Evolutionary conservation across 805 yeast genomes (phyloP).

Genomic region (Yarrowia sp.): DNA sequence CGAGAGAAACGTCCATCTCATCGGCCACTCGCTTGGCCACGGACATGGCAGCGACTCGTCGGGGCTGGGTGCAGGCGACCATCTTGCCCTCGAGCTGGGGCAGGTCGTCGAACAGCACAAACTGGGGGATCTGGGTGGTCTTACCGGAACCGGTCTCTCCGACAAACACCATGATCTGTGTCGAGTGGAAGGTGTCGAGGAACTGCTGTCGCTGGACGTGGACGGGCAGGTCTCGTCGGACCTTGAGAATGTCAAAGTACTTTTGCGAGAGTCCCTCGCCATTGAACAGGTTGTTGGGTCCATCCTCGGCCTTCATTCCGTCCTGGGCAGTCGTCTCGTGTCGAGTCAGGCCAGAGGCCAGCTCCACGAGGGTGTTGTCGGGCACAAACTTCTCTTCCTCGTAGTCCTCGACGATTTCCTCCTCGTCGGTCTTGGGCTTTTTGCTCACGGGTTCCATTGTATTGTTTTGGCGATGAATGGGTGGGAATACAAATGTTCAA

Average conservation of each 20-base stretch:
- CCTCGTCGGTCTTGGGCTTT: conserved; percentile 26
- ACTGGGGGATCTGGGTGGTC: conserved; percentile 97
- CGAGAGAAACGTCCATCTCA: conserved; percentile 90
- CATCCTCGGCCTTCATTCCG: conserved; percentile 44
- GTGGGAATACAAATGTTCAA: not conserved
- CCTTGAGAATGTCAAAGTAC: conserved; percentile 74
- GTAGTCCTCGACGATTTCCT: conserved; percentile 2
- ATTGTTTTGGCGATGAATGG: not conserved
- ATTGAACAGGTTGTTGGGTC: conserved; percentile 72
- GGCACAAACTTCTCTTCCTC: not conserved
- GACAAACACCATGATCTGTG: conserved; percentile 95
- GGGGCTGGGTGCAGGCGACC: conserved; percentile 93
- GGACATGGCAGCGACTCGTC: conserved; percentile 99
- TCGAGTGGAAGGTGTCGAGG: conserved; percentile 72
- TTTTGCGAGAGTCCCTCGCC: conserved; percentile 59
- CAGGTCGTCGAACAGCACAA: conserved; percentile 86
- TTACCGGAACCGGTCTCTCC: conserved; percentile 99
- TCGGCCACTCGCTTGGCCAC: conserved; percentile 97
- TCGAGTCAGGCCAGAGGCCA: conserved; percentile 29
- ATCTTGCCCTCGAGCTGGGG: conserved; percentile 80
- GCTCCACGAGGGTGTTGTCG: conserved; percentile 12
- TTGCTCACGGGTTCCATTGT: conserved; percentile 26
- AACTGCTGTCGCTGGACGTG: conserved; percentile 92
- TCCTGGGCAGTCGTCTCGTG: conserved; percentile 40
- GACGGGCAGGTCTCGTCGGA: conserved; percentile 86